A percentile compares a stretch with the other conserved stretches of the same genome.
Evolutionary conservation across 495 filamentous ascomycete genomes (phyloP).

Genomic region (Penicillium daleae): DNA sequence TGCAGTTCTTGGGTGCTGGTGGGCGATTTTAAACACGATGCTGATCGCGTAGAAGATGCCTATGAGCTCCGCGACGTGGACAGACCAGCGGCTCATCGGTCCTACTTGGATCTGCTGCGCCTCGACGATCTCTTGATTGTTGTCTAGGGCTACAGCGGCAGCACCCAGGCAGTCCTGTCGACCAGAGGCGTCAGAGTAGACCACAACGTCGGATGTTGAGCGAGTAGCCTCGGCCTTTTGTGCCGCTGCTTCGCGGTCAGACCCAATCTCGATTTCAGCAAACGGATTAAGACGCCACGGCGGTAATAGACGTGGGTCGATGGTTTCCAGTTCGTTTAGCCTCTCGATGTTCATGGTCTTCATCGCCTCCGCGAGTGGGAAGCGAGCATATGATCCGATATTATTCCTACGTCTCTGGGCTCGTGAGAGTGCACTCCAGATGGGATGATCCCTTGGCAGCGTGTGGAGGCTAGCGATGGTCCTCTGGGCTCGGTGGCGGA

Average conservation of each 20-base stretch:
- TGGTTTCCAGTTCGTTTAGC: conserved; percentile 25
- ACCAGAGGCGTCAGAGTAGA: conserved; percentile 30
- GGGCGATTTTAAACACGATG: conserved; percentile 17
- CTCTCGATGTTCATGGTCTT: conserved; percentile 19
- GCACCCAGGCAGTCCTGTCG: conserved; percentile 6
- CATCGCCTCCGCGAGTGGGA: conserved; percentile 23
- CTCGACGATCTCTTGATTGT: conserved; percentile 10
- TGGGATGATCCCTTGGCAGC: conserved; percentile 17
- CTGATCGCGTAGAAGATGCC: conserved; percentile 28
- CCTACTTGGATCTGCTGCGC: conserved; percentile 26
- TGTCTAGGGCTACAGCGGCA: not conserved
- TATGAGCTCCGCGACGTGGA: conserved; percentile 29
- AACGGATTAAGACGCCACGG: conserved; percentile 28
- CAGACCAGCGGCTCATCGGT: conserved; percentile 26
- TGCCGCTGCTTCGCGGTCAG: conserved; percentile 23
- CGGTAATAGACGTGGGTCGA: conserved; percentile 23
- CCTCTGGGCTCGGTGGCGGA: not conserved
- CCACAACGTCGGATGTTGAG: conserved; percentile 13
- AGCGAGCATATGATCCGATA: conserved; percentile 7
- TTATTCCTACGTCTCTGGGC: conserved; percentile 19
- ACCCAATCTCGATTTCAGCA: conserved; percentile 26
- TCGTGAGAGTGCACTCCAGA: conserved; percentile 14
- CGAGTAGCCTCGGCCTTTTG: conserved; percentile 17
- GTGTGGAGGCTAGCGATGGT: conserved; percentile 15
- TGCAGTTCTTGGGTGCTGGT: not conserved